Evolutionary conservation across 2,329 filamentous ascomycete genomes (phyloP), one percentile per base, ranked within the genome.

Genomic region (Calonectria multiphialidica): DNA sequence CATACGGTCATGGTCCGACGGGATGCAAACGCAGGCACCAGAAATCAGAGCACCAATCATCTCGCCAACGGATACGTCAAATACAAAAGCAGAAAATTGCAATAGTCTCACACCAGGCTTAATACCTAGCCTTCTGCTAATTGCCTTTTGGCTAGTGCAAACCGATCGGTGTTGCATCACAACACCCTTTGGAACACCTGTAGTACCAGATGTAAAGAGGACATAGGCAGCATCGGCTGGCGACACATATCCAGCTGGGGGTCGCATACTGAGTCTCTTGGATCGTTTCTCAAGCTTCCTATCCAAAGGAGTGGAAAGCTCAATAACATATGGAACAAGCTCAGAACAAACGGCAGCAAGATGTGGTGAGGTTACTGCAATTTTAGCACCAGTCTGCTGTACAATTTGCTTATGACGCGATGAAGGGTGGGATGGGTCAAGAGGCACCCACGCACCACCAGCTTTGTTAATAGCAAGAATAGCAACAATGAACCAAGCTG

Each of bases 191-290:
- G 80, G 76, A 9, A 64, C 71, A 1, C 77, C 80, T 0, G 79
- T 81, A 21, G 70, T 78, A 7, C 78, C 80, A 3, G 77, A 79
- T 0, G 80, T 81, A 30, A 80, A 81, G 13, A 79, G 40, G 1
- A 76, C 66, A 64, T 80, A 82, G 1, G 61, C 61, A 47, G 44
- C 42, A 37, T 64, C 42, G 7, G 42, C 61, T 13, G 61, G 61
- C 6, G 42, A 49, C 2, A 64, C 61, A n/a, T 47, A 47, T 2
- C 61, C 42, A 35, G 10, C 42, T 18, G 61, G 61, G 4, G 61
- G 61, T 3, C 42, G 44, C 61, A 63, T 63, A n/a, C 59, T 63
- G 9, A 64, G 25, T 13, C 42, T 49, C 61, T 64, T 64, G 15
- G 42, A 49, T 65, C 44, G 45, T 4, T 65, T 50, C 45, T 49